Evolutionary conservation across 2,329 filamentous ascomycete species (phyloP).

Genomic region (Gaeumannomyces tritici): DNA sequence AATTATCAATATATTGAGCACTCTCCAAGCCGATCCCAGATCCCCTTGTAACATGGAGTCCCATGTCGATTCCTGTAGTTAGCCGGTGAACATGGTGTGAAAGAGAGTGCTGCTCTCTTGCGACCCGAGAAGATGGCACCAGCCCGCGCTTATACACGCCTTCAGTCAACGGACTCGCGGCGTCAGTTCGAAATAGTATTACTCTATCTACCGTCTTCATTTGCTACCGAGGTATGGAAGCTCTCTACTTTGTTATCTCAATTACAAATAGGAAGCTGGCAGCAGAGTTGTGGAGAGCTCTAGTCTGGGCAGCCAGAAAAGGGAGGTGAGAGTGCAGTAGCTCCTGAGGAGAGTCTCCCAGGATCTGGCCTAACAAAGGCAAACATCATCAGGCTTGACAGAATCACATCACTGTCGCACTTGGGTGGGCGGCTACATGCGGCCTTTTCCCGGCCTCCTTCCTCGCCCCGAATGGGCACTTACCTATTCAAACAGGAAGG

Average conservation of each 20-base stretch:
- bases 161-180: too few relatives aligned
- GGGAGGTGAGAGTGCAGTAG: neutral
- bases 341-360: too few relatives aligned
- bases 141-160: too few relatives aligned
- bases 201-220: neutral
- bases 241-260: neutral
- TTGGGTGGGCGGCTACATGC: neutral
- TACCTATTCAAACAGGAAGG: neutral
- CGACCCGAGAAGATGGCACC: neutral
- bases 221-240: too few relatives aligned
- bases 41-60: too few relatives aligned
- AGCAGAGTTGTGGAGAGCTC: neutral
- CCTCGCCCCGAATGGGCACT: neutral
- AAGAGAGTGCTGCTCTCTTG: neutral
- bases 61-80: neutral
- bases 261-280: neutral
- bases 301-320: neutral
- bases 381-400: neutral
- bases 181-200: accelerated
- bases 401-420: neutral
- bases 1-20: too few relatives aligned
- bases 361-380: neutral
- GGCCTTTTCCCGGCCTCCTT: neutral
- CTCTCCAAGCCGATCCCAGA: too few relatives aligned
- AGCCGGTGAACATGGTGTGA: neutral